These are phyloP conservation scores for Pythium oligandrum DNA, from an alignment of 352 stramenopile genomes.

Conservation along the genomic window DNA sequence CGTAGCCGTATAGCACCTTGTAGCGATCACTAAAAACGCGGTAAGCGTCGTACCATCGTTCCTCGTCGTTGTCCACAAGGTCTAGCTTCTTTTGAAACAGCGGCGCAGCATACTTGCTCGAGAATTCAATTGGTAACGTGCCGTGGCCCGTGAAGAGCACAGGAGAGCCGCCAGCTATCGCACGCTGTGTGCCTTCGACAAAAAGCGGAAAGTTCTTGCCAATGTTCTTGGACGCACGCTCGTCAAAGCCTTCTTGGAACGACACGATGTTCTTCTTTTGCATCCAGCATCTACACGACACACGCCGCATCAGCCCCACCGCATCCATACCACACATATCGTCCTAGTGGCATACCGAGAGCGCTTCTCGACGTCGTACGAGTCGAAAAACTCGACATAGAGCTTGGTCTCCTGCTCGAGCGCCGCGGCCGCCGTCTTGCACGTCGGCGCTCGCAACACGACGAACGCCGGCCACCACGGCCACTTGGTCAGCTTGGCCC, in stretches of 20 bases:
- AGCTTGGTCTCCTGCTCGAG: conserved; percentile 71
- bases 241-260: conserved; percentile 72
- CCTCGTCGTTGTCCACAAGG: conserved; percentile 19
- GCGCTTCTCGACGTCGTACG: conserved; percentile 67
- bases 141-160: conserved; percentile 59
- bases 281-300: conserved; percentile 56
- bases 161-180: conserved; percentile 55
- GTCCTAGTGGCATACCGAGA: conserved; percentile 25
- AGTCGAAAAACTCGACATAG: conserved; percentile 82
- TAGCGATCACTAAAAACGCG: conserved; percentile 51
- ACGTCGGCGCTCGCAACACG: conserved; percentile 64
- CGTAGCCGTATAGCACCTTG: conserved; percentile 22
- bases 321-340: conserved; percentile 1
- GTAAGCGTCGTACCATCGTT: conserved; percentile 69
- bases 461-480: conserved; percentile 82
- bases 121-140: conserved; percentile 77
- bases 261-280: conserved; percentile 73
- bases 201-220: conserved; percentile 76
- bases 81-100: conserved; percentile 42
- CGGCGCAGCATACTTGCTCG: conserved; percentile 56
- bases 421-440: conserved; percentile 37
- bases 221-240: conserved; percentile 73
- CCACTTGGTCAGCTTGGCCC: conserved; percentile 81
- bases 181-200: conserved; percentile 67
- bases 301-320: not conserved